Evolutionary conservation across 169 alveolate genomes (phyloP), one percentile per base, ranked within the genome.

Genomic region (Blepharisma undulans): DNA sequence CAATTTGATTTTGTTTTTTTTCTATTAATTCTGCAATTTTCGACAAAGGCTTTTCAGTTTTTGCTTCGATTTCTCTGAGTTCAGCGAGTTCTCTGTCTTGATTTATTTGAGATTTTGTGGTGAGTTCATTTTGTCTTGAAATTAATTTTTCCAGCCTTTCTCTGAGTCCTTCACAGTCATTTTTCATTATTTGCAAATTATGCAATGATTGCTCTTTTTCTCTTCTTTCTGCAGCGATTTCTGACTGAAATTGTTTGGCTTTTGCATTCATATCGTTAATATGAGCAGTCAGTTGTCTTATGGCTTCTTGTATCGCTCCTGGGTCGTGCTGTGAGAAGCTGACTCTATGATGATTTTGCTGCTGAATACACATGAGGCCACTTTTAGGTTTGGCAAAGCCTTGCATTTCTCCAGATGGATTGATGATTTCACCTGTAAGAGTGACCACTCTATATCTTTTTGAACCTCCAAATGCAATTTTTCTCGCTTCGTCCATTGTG

Each of bases 331-430:
- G 66, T 0, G 66, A 48, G 14, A 48, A 48, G 14, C 66, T 48
- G 66, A 48, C 10, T 48, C 66, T 48, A 5, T 48, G 66, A 18
- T 48, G 14, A 48, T 48, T 48, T 48, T 48, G 66, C 66, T 48
- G 66, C 12, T 48, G 66, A 5, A 48, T 18, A 48, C 66, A 48
- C 66, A 48, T 48, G 2, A 48, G 66, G 27, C 98, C 98, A 74
- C 92, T 93, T 80, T 92, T 93, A 18, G 97, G 97, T 74, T 88
- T 88, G 7, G 98, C 97, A 81, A 97, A 97, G 33, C 99, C 99
- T 22, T 98, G 95, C 98, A 99, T 97, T 4, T 98, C 96, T 29
- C 99, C 99, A 30, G 98, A 97, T 19, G 96, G 94, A 84, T 99
- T 99, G 16, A 98, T 97, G 27, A 99, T 84, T 90, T 98, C 99